These are phyloP conservation scores for Mortierella sp. DNA, from an alignment of 371 early-diverging fungal species.

Conservation along the genomic window DNA sequence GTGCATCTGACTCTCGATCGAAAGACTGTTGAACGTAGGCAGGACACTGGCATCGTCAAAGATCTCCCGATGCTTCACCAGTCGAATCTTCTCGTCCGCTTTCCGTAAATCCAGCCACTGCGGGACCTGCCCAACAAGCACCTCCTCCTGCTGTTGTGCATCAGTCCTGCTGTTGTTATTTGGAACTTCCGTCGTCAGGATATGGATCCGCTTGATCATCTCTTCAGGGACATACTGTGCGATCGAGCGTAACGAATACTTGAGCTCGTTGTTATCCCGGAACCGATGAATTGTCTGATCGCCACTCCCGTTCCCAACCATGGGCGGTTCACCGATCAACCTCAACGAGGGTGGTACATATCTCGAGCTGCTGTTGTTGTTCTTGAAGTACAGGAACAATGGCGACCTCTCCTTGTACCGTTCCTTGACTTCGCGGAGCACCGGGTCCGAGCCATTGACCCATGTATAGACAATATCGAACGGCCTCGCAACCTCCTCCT, in stretches of 20 bases:
- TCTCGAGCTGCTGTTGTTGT: too few relatives aligned
- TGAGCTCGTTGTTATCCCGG: conserved; percentile 42
- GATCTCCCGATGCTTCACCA: conserved; percentile 29
- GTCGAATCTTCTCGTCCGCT: conserved; percentile 12
- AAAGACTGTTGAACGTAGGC: conserved; percentile 49
- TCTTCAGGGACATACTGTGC: conserved; percentile 21
- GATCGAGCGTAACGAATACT: conserved; percentile 39
- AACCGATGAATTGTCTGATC: conserved; percentile 30
- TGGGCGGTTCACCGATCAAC: not conserved
- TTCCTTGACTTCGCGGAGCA: conserved; percentile 21
- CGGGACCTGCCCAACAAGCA: conserved; percentile 25
- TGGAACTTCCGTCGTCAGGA: conserved; percentile 40
- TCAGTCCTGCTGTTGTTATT: not conserved
- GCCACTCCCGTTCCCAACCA: not conserved
- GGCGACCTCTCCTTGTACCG: conserved; percentile 22
- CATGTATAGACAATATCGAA: conserved; percentile 54
- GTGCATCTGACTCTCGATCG: conserved; percentile 53
- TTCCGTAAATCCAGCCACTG: conserved; percentile 41
- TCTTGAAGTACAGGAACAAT: conserved; percentile 15
- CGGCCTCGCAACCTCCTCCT: not conserved
- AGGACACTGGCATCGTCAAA: conserved; percentile 23
- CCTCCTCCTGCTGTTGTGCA: not conserved
- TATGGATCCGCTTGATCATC: conserved; percentile 30
- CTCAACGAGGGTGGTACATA: too few relatives aligned
- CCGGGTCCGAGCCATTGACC: conserved; percentile 55